Conservation (phyloP, 116 monocot genomes). For the Phalaenopsis hybrid region DNA sequence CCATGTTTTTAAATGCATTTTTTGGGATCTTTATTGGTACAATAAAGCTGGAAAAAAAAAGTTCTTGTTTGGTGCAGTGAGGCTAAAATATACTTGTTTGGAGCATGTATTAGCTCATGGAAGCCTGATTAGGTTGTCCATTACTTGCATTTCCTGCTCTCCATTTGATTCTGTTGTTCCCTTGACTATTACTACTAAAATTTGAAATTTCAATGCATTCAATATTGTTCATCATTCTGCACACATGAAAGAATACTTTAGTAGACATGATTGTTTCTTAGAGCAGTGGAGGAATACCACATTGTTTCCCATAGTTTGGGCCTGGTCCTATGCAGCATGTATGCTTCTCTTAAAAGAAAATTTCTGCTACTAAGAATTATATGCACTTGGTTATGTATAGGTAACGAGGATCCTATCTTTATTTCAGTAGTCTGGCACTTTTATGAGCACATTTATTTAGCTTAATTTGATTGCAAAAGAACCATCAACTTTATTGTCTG, state of each 20-base stretch:
- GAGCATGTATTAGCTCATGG: slow-evolving; percentile 92
- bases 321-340: slow-evolving; percentile 98
- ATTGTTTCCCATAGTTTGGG: slow-evolving; percentile 98
- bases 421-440: neutral
- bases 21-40: neutral
- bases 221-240: neutral
- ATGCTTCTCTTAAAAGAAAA: slow-evolving; percentile 3
- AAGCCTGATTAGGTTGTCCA: slow-evolving; percentile 70
- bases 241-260: neutral
- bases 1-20: neutral
- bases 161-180: neutral
- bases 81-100: slow-evolving; percentile 89
- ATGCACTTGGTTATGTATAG: neutral
- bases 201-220: neutral
- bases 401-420: neutral
- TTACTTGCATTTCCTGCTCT: neutral
- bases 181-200: neutral
- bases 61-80: slow-evolving; percentile 33
- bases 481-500: neutral
- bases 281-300: slow-evolving; percentile 96
- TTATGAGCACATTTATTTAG: neutral
- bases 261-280: slow-evolving; percentile 4
- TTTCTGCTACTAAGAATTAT: slow-evolving; percentile 1
- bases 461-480: neutral
- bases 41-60: slow-evolving; percentile 78